Conservation (phyloP, 495 filamentous ascomycete genomes). For the Trichoderma erinaceum region DNA sequence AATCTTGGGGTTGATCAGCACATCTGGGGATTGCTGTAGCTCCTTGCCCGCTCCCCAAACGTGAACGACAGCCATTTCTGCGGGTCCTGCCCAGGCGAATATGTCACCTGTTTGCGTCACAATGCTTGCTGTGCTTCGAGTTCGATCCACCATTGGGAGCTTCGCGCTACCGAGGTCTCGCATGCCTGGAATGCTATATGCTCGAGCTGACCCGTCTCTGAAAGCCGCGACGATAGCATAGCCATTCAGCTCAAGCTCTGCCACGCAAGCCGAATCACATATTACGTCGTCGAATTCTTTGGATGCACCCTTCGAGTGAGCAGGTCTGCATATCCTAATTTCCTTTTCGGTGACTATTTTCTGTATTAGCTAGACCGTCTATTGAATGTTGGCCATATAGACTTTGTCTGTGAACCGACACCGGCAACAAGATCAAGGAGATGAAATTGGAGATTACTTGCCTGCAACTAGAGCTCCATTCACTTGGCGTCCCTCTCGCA, state of each 20-base stretch:
- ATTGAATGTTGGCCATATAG: background rate
- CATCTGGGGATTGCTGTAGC: slow-evolving; percentile 56
- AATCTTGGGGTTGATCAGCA: slow-evolving; percentile 67
- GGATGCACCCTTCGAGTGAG: slow-evolving; percentile 75
- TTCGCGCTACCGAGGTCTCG: slow-evolving; percentile 72
- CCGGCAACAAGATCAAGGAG: background rate
- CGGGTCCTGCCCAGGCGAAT: slow-evolving; percentile 83
- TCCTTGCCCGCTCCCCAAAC: slow-evolving; percentile 68
- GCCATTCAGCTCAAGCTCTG: slow-evolving; percentile 63
- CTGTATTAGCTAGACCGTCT: slow-evolving; percentile 15
- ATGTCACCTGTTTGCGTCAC: slow-evolving; percentile 74
- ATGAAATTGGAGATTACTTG: slow-evolving; percentile 22
- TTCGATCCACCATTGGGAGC: slow-evolving; percentile 63
- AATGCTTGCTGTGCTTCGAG: slow-evolving; percentile 57
- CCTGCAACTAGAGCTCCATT: slow-evolving; percentile 61
- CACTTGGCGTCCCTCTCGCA: slow-evolving; percentile 63
- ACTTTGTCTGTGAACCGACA: background rate
- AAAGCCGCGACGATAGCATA: slow-evolving; percentile 79
- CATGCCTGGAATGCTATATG: slow-evolving; percentile 77
- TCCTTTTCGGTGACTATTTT: slow-evolving; percentile 61
- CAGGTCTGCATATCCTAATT: slow-evolving; percentile 78
- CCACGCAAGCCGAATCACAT: slow-evolving; percentile 70
- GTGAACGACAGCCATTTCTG: slow-evolving; percentile 71
- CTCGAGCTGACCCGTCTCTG: slow-evolving; percentile 67
- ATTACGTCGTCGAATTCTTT: slow-evolving; percentile 78